phyloP scores from a whole-genome alignment of 78 protist genomes.

The Tieghemostelium lacteum region DNA sequence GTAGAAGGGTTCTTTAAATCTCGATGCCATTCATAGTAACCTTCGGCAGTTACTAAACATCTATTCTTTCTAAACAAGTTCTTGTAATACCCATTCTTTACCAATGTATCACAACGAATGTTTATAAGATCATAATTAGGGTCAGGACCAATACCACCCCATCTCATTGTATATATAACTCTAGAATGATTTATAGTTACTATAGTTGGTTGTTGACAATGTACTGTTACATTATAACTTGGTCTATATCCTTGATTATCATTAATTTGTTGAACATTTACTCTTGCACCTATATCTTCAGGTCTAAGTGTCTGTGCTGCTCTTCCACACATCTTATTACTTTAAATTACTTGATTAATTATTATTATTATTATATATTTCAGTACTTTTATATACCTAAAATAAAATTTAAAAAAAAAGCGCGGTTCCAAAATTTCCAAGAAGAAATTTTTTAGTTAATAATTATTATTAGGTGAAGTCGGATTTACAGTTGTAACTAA shows the following conservation, averaged over 20 bases:
- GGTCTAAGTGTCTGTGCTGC: slow-evolving; percentile 13
- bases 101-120: not conserved
- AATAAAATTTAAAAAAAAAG: too few species aligned
- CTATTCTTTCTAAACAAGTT: not conserved
- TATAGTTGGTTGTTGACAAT: slow-evolving; percentile 2
- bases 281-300: slow-evolving; percentile 2
- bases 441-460: too few species aligned
- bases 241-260: not conserved
- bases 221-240: slow-evolving; percentile 15
- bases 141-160: slow-evolving; percentile 8
- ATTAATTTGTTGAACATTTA: not conserved
- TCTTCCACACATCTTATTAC: slow-evolving; percentile 55
- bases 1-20: not conserved
- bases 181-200: not conserved
- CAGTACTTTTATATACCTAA: too few species aligned
- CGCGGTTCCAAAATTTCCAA: too few species aligned
- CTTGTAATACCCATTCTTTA: not conserved
- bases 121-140: not conserved
- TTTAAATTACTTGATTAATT: too few species aligned
- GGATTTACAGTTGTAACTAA: too few species aligned
- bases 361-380: too few species aligned
- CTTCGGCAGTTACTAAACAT: slow-evolving; percentile 20
- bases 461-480: too few species aligned
- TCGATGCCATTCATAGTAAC: slow-evolving; percentile 31
- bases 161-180: not conserved